These are phyloP conservation scores for Trichoderma koningiopsis DNA, from an alignment of 2,329 filamentous ascomycete species.

Conservation along the genomic window DNA sequence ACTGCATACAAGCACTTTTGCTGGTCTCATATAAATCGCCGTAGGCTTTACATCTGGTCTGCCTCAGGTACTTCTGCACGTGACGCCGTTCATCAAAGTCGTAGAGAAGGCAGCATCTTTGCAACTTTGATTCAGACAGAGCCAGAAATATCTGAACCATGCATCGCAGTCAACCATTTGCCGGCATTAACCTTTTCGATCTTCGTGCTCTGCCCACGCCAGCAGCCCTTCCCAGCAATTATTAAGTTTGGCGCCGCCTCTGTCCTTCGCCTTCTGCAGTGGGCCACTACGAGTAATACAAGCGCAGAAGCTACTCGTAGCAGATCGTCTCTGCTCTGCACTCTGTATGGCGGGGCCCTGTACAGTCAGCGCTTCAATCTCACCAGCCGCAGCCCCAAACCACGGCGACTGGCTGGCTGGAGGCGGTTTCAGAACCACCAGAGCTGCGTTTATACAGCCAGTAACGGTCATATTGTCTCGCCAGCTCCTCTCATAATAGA, in stretches of 20 bases:
- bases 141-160: neutral
- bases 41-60: neutral
- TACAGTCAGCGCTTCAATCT: slow-evolving; percentile 8
- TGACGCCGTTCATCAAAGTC: neutral
- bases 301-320: neutral
- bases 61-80: neutral
- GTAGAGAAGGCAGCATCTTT: neutral
- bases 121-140: neutral
- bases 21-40: neutral
- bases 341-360: neutral
- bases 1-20: neutral
- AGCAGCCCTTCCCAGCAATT: neutral
- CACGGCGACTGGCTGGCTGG: neutral
- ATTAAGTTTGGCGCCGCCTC: neutral
- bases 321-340: neutral
- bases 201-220: neutral
- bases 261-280: neutral
- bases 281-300: neutral
- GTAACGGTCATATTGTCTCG: neutral
- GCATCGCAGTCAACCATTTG: neutral
- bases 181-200: neutral
- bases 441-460: neutral
- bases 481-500: no score
- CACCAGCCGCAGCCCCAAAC: neutral
- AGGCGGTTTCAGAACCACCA: neutral